Evolutionary conservation across 345 rosid genomes (phyloP).

Genomic region (Linum usitatissimum): DNA sequence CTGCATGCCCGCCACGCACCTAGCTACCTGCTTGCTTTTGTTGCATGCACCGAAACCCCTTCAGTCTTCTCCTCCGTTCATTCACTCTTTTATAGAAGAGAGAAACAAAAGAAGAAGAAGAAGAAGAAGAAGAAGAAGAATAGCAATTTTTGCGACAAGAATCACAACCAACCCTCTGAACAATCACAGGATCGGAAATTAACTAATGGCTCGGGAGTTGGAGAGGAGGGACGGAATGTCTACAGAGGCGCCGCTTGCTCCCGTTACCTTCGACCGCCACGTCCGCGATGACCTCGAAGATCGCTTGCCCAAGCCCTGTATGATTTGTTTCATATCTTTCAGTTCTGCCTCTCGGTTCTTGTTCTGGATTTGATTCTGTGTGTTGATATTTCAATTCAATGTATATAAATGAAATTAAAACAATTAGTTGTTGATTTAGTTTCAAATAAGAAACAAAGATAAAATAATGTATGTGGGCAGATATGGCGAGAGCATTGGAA

Average conservation of each 20-base stretch:
- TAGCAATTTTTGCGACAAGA: background rate
- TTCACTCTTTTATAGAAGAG: background rate
- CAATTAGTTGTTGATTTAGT: background rate
- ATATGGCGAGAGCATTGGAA: slow-evolving; percentile 63
- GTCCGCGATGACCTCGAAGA: slow-evolving; percentile 54
- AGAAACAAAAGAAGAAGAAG: background rate
- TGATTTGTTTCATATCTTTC: background rate
- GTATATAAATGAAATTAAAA: no score
- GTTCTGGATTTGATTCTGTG: no score
- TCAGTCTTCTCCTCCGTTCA: background rate
- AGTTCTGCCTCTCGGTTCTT: no score
- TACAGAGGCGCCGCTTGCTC: slow-evolving; percentile 57
- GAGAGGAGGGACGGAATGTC: slow-evolving; percentile 37
- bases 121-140: background rate
- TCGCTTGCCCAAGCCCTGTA: slow-evolving; percentile 65
- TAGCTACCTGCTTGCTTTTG: background rate
- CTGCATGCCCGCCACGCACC: no score
- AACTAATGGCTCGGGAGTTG: slow-evolving; percentile 14
- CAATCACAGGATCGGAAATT: background rate
- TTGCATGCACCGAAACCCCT: no score
- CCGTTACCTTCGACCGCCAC: slow-evolving; percentile 55
- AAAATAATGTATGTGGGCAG: slow-evolving; percentile 14
- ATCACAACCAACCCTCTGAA: no score
- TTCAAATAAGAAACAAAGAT: background rate
- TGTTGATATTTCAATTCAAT: no score